Evolutionary conservation across 352 stramenopile species (phyloP), one percentile per base, ranked within the genome.

Genomic region (Thalassiosira sp.): DNA sequence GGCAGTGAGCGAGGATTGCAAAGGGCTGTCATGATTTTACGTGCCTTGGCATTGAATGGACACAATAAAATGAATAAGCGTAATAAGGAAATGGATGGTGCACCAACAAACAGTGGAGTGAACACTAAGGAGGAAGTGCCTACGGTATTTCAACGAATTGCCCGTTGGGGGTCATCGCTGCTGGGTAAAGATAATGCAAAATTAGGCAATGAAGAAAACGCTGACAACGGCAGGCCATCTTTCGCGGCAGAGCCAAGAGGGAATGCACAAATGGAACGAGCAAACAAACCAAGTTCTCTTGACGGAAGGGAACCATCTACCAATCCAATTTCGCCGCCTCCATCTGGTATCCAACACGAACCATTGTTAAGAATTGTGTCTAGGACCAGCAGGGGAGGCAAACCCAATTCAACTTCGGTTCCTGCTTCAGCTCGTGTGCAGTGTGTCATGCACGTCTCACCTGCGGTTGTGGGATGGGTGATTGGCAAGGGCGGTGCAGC

Each of bases 401-500:
- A n/a, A 13, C 65, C 68, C 5, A 69, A 60, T 76, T 63, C 35
- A 31, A 51, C 54, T 46, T 74, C 59, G 22, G 28, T 60, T n/a
- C 51, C 51, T 54, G 40, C 61, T 25, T 66, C 75, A 33, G 33
- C 78, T 27, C 62, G 71, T 53, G 63, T 72, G 8, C 86, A 93
- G 69, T 87, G 75, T 66, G 71, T 91, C 0, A 82, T 91, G 72
- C 76, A 91, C 58, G 91, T 94, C 66, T 85, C 82, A 33, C 81
- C 86, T 28, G 57, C 63, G n/a, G 69, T 93, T 45, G 89, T 94
- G 42, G 89, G 89, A 11, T 92, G 83, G 83, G 85, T 94, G 2
- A 94, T 94, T 76, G 89, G 89, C 5, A 91, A 90, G 70, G 86
- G 85, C 40, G 89, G 89, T 22, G 77, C 85, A 62, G 53, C 85